Evolutionary conservation across 108 stramenopile species (phyloP).

Genomic region (Ochromonas danica): DNA sequence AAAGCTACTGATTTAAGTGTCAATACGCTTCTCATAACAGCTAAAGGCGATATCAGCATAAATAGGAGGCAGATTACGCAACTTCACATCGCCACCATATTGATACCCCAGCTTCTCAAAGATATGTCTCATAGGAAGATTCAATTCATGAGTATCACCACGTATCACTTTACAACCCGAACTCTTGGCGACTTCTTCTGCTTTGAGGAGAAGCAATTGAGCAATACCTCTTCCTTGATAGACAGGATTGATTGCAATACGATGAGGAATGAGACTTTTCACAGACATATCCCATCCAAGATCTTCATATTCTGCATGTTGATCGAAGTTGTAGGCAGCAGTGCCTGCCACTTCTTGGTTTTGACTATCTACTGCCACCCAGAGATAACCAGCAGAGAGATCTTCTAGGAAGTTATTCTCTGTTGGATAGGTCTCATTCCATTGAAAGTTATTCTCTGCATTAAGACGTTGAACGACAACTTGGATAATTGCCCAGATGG

Average conservation of each 20-base stretch:
- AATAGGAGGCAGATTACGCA: neutral
- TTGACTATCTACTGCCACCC: neutral
- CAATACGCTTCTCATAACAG: neutral
- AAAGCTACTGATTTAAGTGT: no score
- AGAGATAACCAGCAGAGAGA: neutral
- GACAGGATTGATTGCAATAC: neutral
- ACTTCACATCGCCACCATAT: neutral
- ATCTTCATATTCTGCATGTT: neutral
- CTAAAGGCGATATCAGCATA: neutral
- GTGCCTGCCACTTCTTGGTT: neutral
- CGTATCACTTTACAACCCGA: neutral
- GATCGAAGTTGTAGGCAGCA: neutral
- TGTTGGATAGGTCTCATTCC: neutral
- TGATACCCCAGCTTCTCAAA: neutral
- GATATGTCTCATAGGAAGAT: neutral
- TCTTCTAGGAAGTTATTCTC: neutral
- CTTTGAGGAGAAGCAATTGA: neutral
- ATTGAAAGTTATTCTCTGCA: neutral
- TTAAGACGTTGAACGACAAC: neutral
- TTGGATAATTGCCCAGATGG: neutral
- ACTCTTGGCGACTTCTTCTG: neutral
- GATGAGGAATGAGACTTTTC: neutral
- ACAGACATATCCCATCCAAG: neutral
- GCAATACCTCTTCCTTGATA: neutral
- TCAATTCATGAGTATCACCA: neutral